Percentiles rank a stretch among this genome's conserved stretches.
phyloP scores from a whole-genome alignment of 2,329 filamentous ascomycete genomes.

The Penicillium aurantiogriseum region DNA sequence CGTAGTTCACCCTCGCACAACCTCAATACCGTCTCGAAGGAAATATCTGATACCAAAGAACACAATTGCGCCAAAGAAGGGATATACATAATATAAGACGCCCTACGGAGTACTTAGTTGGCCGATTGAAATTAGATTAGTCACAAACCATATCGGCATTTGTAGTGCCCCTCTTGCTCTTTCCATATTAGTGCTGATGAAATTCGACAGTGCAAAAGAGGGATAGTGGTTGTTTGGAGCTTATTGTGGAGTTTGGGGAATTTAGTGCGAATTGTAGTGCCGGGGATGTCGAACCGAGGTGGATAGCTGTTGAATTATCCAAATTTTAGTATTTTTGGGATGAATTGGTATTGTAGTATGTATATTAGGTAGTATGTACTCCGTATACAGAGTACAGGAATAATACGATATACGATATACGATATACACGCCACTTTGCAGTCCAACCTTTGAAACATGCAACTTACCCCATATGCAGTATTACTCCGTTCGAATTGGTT shows the following conservation, averaged over 20 bases:
- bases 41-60: neutral
- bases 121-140: neutral
- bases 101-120: neutral
- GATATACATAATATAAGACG: neutral
- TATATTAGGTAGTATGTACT: no score
- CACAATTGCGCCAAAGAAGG: neutral
- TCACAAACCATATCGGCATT: neutral
- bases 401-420: neutral
- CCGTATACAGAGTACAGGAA: neutral
- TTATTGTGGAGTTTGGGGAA: neutral
- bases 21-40: neutral
- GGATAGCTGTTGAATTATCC: neutral
- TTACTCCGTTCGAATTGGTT: neutral
- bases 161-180: neutral
- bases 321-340: neutral
- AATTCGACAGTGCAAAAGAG: slow-evolving; percentile 1
- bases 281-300: neutral
- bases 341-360: neutral
- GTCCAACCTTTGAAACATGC: neutral
- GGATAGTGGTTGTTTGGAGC: neutral
- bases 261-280: slow-evolving; percentile 3
- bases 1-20: neutral
- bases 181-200: slow-evolving; percentile 1
- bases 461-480: neutral
- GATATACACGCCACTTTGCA: neutral